These are phyloP conservation scores for Pythium phragmitis DNA, from an alignment of 352 stramenopile genomes.

Conservation along the genomic window DNA sequence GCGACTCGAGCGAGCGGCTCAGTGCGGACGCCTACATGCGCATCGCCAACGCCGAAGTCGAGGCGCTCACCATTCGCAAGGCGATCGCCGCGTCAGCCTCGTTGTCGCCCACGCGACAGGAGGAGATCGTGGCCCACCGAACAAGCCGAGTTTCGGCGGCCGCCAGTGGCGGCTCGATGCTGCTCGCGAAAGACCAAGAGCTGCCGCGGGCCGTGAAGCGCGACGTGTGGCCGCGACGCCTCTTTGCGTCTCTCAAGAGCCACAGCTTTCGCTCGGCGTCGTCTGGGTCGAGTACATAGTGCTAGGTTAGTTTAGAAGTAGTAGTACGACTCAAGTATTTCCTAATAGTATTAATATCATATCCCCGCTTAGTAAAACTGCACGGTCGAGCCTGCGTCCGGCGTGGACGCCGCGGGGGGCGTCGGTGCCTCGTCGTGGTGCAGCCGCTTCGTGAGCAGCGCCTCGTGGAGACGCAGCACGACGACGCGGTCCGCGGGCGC, in stretches of 20 bases:
- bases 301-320: neutral
- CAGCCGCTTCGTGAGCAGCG: conserved; percentile 39
- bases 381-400: neutral
- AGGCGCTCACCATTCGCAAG: conserved; percentile 16
- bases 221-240: conserved; percentile 55
- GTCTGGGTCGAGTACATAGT: conserved; percentile 11
- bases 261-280: conserved; percentile 39
- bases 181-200: neutral
- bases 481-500: conserved; percentile 3
- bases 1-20: conserved; percentile 31
- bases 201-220: neutral
- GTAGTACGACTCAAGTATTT: neutral
- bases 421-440: neutral
- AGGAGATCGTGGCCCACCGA: neutral
- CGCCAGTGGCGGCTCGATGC: neutral
- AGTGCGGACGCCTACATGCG: conserved; percentile 82
- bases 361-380: conserved; percentile 15
- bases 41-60: conserved; percentile 60
- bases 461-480: conserved; percentile 20
- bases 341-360: neutral
- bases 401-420: neutral
- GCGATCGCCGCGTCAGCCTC: neutral
- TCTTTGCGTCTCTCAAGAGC: conserved; percentile 64
- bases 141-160: neutral
- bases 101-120: neutral